These are phyloP conservation scores for Raffaelea albimanens DNA, from an alignment of 2,329 filamentous ascomycete species.

Conservation along the genomic window DNA sequence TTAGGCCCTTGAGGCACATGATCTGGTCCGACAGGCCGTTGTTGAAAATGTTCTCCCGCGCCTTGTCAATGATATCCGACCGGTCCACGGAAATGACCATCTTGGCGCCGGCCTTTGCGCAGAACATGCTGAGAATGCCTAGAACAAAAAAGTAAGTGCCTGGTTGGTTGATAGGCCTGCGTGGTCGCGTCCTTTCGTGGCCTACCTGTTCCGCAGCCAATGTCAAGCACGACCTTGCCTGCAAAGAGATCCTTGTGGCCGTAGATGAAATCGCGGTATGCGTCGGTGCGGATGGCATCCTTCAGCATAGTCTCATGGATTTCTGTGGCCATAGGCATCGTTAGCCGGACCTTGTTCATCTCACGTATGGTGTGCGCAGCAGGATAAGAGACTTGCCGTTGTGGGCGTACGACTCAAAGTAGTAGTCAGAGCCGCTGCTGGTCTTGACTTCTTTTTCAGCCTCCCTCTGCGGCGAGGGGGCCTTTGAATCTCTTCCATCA, in stretches of 20 bases:
- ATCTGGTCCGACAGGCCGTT: slow-evolving; percentile 69
- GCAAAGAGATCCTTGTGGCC: slow-evolving; percentile 80
- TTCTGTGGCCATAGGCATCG: slow-evolving; percentile 37
- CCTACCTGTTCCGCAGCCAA: slow-evolving; percentile 69
- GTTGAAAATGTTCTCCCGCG: slow-evolving; percentile 71
- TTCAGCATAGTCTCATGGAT: slow-evolving; percentile 97
- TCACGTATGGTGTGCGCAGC: no score
- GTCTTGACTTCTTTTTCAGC: slow-evolving; percentile 13
- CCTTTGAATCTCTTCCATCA: slow-evolving; percentile 27
- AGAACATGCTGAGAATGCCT: slow-evolving; percentile 86
- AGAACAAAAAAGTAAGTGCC: not conserved
- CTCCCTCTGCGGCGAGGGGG: slow-evolving; percentile 15
- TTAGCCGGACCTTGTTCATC: not conserved
- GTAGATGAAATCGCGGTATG: slow-evolving; percentile 93
- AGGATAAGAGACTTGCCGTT: slow-evolving; percentile 36
- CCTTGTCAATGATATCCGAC: slow-evolving; percentile 80
- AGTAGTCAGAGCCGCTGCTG: slow-evolving; percentile 31
- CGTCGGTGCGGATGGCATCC: slow-evolving; percentile 76
- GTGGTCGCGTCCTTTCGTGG: not conserved
- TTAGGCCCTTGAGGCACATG: slow-evolving; percentile 72
- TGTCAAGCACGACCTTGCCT: slow-evolving; percentile 80
- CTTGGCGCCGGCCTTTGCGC: slow-evolving; percentile 77
- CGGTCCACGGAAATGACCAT: slow-evolving; percentile 88
- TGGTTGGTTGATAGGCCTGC: not conserved
- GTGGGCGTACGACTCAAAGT: slow-evolving; percentile 53